These are phyloP conservation scores for Penicillium expansum DNA, from an alignment of 2,329 filamentous ascomycete genomes.

Conservation along the genomic window DNA sequence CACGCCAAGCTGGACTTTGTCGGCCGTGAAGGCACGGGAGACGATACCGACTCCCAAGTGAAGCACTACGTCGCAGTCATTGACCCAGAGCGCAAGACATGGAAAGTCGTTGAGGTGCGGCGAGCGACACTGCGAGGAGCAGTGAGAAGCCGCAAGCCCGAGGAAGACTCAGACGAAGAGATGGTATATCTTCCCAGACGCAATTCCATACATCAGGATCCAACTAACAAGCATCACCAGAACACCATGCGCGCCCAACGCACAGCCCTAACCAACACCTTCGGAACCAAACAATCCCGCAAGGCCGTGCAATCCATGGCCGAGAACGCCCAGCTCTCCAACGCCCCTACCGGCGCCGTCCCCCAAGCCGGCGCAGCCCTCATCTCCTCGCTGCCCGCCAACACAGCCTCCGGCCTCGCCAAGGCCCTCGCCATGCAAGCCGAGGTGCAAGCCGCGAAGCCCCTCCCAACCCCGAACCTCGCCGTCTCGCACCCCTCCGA, in stretches of 20 bases:
- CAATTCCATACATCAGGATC: background rate
- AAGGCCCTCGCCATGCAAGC: slow-evolving; percentile 39
- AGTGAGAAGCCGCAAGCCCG: slow-evolving; percentile 31
- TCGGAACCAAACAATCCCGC: slow-evolving; percentile 51
- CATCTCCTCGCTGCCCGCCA: slow-evolving; percentile 42
- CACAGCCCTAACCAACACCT: slow-evolving; percentile 48
- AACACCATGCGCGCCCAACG: slow-evolving; percentile 40
- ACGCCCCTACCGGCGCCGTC: slow-evolving; percentile 35
- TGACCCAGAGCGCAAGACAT: slow-evolving; percentile 52
- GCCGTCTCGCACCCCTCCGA: slow-evolving; percentile 44
- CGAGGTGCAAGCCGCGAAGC: slow-evolving; percentile 47
- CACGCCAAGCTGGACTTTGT: slow-evolving; percentile 61
- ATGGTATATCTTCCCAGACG: slow-evolving; percentile 23
- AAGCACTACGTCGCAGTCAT: slow-evolving; percentile 62
- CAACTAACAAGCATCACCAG: slow-evolving; percentile 24
- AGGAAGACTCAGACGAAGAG: slow-evolving; percentile 30
- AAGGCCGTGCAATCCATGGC: slow-evolving; percentile 49
- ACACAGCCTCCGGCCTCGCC: slow-evolving; percentile 31
- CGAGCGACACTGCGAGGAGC: slow-evolving; percentile 55
- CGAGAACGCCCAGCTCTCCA: slow-evolving; percentile 49
- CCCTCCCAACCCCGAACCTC: slow-evolving; percentile 45
- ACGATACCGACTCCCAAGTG: slow-evolving; percentile 51
- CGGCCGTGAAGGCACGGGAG: slow-evolving; percentile 48
- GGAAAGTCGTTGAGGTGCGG: slow-evolving; percentile 55
- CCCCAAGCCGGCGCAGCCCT: slow-evolving; percentile 44